These are phyloP conservation scores for Jatropha curcas DNA, from an alignment of 345 rosid genomes.

Conservation along the genomic window DNA sequence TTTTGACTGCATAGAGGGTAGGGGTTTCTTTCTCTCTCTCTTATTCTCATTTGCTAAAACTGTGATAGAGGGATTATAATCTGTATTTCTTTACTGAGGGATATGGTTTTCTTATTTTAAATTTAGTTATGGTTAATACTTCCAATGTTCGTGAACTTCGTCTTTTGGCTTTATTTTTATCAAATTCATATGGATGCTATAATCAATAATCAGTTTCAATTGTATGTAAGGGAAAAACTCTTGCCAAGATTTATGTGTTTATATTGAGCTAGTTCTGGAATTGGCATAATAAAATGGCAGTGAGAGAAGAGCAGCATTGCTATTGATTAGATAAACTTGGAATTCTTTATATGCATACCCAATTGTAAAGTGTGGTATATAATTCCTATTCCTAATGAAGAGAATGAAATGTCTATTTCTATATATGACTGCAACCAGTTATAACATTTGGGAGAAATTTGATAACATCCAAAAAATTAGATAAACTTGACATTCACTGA, in stretches of 20 bases:
- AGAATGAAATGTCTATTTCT: not conserved
- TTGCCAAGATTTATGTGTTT: not conserved
- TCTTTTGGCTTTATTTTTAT: too few species aligned
- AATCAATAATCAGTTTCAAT: not conserved
- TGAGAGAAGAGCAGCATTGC: not conserved
- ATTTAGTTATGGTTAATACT: not conserved
- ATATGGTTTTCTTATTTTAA: not conserved
- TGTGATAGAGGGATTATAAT: not conserved
- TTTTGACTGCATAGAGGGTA: slow-evolving; percentile 70
- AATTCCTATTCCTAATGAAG: too few species aligned
- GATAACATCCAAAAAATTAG: too few species aligned
- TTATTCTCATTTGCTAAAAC: too few species aligned
- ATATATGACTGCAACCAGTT: not conserved
- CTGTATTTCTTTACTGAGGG: not conserved
- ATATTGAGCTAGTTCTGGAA: not conserved
- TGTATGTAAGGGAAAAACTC: not conserved
- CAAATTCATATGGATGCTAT: not conserved
- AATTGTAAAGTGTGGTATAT: too few species aligned
- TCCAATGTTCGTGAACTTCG: not conserved
- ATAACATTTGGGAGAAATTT: too few species aligned
- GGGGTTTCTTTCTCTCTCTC: not conserved
- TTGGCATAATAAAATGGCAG: not conserved
- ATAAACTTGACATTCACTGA: too few species aligned
- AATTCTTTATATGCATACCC: too few species aligned
- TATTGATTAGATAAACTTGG: not conserved